These are phyloP conservation scores for Ophiocordyceps australis DNA, from an alignment of 2,329 filamentous ascomycete genomes.

Conservation along the genomic window DNA sequence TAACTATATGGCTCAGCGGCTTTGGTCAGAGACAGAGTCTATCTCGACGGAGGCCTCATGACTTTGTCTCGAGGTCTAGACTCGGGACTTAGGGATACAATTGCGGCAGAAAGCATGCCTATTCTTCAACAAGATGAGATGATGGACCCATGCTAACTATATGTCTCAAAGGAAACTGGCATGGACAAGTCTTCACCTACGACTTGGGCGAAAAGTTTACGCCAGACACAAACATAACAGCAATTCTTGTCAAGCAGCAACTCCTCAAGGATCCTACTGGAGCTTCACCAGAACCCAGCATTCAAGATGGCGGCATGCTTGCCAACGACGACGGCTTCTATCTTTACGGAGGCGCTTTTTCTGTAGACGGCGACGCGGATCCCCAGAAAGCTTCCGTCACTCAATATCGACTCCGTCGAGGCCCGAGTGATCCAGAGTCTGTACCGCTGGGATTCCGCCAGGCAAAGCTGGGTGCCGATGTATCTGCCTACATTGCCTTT, in stretches of 20 bases:
- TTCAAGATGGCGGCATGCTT: conserved; percentile 44
- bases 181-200: conserved; percentile 34
- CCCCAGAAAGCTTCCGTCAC: conserved; percentile 21
- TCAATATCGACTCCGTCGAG: conserved; percentile 27
- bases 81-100: conserved; percentile 17
- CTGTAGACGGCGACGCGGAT: conserved; percentile 15
- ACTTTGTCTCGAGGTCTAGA: conserved; percentile 31
- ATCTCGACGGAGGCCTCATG: conserved; percentile 43
- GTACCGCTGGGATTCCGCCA: conserved; percentile 21
- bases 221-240: conserved; percentile 29
- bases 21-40: conserved; percentile 41
- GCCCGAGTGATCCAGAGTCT: too few relatives aligned
- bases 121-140: too few relatives aligned
- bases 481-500: conserved; percentile 45
- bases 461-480: conserved; percentile 17
- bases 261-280: conserved; percentile 29
- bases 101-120: too few relatives aligned
- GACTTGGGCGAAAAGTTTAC: conserved; percentile 41
- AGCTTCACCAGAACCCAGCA: conserved; percentile 36
- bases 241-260: conserved; percentile 22
- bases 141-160: too few relatives aligned
- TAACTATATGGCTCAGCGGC: conserved; percentile 23
- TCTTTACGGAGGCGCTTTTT: conserved; percentile 40
- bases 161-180: conserved; percentile 24
- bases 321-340: conserved; percentile 45